Conservation (phyloP, 345 rosid species). For the Odontarrhena argentea region DNA sequence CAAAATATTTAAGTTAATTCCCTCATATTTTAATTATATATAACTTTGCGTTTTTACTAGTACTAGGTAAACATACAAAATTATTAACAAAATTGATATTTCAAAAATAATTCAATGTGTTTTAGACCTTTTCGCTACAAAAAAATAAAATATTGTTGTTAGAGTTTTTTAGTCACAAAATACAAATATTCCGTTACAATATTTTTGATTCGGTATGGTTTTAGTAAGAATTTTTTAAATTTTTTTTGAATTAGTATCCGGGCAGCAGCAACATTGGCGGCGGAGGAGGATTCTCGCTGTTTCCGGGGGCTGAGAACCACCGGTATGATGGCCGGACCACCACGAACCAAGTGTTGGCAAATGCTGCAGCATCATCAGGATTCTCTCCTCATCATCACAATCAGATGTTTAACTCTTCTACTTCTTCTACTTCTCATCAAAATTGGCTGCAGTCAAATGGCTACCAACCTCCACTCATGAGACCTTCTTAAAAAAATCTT, state of each 20-base stretch:
- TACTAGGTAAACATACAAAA: too few species aligned
- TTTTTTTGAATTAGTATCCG: conserved; percentile 39
- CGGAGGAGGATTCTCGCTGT: conserved; percentile 67
- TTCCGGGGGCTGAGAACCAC: conserved; percentile 44
- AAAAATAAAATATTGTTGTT: too few species aligned
- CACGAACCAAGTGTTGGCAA: conserved; percentile 55
- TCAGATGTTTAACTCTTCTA: conserved; percentile 37
- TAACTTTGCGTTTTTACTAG: too few species aligned
- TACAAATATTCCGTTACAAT: too few species aligned
- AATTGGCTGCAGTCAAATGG: conserved; percentile 47
- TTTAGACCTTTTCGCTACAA: too few species aligned
- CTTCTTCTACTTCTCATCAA: conserved; percentile 36
- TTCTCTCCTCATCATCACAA: conserved; percentile 69
- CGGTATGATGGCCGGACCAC: conserved; percentile 48
- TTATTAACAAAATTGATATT: neutral
- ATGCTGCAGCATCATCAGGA: conserved; percentile 99
- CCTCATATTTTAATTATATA: too few species aligned
- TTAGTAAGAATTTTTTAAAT: too few species aligned
- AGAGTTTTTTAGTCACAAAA: too few species aligned
- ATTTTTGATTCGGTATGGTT: too few species aligned
- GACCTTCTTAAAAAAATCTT: conserved; percentile 39
- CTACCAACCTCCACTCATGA: conserved; percentile 42
- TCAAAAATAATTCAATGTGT: too few species aligned
- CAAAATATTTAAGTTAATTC: too few species aligned
- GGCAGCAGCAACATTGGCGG: conserved; percentile 66